These are phyloP conservation scores for Quercus phellos DNA, from an alignment of 331 rosid genomes.

Conservation along the genomic window DNA sequence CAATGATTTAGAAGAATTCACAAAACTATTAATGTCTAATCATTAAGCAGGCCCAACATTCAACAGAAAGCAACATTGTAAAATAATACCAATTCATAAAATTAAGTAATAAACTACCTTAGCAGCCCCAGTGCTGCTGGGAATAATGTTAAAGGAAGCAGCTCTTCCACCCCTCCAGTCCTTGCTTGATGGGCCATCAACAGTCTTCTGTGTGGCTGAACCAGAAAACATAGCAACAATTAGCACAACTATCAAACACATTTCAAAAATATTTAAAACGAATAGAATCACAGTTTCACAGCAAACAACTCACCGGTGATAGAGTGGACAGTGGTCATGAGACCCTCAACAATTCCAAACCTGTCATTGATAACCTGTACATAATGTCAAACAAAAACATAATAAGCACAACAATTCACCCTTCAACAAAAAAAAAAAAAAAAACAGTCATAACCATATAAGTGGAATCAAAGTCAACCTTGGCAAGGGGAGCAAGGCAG, in stretches of 20 bases:
- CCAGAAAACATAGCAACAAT: background rate
- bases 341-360: slow-evolving; percentile 86
- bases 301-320: slow-evolving; percentile 52
- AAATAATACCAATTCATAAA: background rate
- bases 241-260: background rate
- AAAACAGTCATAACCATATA: background rate
- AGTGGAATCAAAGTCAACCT: slow-evolving; percentile 32
- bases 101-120: slow-evolving; percentile 41
- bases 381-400: background rate
- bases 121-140: slow-evolving; percentile 94
- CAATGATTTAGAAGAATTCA: no score
- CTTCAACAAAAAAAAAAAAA: background rate
- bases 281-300: background rate
- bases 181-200: slow-evolving; percentile 86
- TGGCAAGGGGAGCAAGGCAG: slow-evolving; percentile 88
- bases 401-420: background rate
- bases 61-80: background rate
- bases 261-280: background rate
- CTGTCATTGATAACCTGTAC: slow-evolving; percentile 66
- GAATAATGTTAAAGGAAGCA: slow-evolving; percentile 85
- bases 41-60: background rate
- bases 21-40: no score
- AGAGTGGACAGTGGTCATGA: slow-evolving; percentile 79
- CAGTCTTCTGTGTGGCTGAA: slow-evolving; percentile 85
- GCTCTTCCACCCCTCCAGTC: slow-evolving; percentile 99